Percentiles rank a stretch among this genome's conserved stretches.
Evolutionary conservation across 2,329 filamentous ascomycete genomes (phyloP).

Genomic region (Didymellaceae sp.): DNA sequence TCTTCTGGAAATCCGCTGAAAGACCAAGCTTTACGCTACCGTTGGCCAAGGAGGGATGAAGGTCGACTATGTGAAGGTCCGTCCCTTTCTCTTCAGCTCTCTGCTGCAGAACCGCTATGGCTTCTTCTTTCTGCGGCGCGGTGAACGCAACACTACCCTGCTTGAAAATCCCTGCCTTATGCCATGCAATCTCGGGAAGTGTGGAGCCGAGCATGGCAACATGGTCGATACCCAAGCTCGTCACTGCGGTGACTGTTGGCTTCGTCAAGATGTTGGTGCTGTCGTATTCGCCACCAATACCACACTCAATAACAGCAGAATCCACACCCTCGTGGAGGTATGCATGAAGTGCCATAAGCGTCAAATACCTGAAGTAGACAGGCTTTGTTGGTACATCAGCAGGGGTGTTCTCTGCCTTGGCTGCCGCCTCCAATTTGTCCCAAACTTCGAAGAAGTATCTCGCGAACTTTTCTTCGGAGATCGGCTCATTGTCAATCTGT

Average conservation of each 20-base stretch:
- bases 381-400: constrained; percentile 72
- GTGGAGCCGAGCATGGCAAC: constrained; percentile 79
- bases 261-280: constrained; percentile 82
- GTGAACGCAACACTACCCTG: constrained; percentile 67
- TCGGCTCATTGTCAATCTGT: constrained; percentile 74
- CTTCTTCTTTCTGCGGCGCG: constrained; percentile 61
- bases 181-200: constrained; percentile 85
- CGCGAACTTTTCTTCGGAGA: constrained; percentile 73
- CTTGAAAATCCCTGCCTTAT: constrained; percentile 90
- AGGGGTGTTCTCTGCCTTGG: constrained; percentile 56
- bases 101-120: constrained; percentile 62
- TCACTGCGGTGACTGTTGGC: constrained; percentile 75
- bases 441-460: constrained; percentile 84
- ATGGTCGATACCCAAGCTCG: constrained; percentile 86
- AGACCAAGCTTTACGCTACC: constrained; percentile 62
- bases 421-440: constrained; percentile 68
- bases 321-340: constrained; percentile 79
- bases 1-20: constrained; percentile 67
- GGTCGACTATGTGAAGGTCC: constrained; percentile 56
- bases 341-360: constrained; percentile 83
- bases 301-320: constrained; percentile 86
- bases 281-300: constrained; percentile 92
- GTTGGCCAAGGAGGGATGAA: constrained; percentile 56
- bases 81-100: constrained; percentile 59
- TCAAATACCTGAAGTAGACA: constrained; percentile 91